Percentiles rank a stretch among this genome's conserved stretches.
Conservation (phyloP, 2,329 filamentous ascomycete species). For the Cryphonectria naterciae region DNA sequence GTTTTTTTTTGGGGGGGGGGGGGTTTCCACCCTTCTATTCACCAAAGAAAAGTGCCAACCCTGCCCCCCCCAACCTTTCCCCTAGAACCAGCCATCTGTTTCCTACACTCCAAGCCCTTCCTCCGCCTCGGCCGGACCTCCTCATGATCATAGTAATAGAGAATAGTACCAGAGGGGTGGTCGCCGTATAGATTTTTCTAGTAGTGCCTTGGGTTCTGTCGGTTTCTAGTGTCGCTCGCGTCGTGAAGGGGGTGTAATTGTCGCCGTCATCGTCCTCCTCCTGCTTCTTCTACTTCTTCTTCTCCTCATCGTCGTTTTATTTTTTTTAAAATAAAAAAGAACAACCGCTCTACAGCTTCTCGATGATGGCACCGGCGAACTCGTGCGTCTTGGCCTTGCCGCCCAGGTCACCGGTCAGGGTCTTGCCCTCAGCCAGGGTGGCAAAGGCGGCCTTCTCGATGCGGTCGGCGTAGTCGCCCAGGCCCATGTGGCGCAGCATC, state of each 20-base stretch:
- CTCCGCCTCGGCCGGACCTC: not conserved
- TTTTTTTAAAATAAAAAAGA: too few species aligned
- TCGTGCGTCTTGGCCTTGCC: constrained; percentile 95
- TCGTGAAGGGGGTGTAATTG: too few species aligned
- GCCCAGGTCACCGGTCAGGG: constrained; percentile 92
- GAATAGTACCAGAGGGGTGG: too few species aligned
- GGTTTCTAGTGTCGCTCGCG: not conserved
- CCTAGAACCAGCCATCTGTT: not conserved
- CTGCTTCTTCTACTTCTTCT: not conserved
- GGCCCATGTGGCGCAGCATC: constrained; percentile 99
- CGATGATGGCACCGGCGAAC: constrained; percentile 91
- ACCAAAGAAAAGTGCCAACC: not conserved
- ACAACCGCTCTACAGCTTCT: constrained; percentile 55
- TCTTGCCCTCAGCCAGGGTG: constrained; percentile 94
- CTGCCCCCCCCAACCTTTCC: not conserved
- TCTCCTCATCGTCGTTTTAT: too few species aligned
- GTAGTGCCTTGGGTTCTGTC: too few species aligned
- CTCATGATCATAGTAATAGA: too few species aligned
- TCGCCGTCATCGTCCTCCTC: too few species aligned
- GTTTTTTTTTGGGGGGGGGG: not conserved
- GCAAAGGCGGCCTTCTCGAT: constrained; percentile 97
- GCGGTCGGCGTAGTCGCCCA: constrained; percentile 79
- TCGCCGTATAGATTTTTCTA: too few species aligned
- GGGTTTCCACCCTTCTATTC: constrained; percentile 12
- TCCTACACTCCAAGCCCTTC: not conserved